Evolutionary conservation across 345 rosid species (phyloP), one percentile per base, ranked within the genome.

Genomic region (Syzygium grande): DNA sequence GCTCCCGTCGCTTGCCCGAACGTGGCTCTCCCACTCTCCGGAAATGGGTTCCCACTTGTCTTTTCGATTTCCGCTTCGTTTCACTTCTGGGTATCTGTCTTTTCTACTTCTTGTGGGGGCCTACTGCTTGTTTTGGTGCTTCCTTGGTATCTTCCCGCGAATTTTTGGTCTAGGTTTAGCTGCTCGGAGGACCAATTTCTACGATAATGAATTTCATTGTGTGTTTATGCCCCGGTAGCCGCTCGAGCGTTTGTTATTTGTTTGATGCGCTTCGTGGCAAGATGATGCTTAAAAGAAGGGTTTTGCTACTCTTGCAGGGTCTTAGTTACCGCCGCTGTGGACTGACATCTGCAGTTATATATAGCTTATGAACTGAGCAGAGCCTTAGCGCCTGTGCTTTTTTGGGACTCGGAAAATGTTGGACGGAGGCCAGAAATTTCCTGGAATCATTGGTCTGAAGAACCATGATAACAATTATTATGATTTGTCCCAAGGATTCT

Each of bases 401-500:
- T 61, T 19, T 43, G 27, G 8, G 46, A 22, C 51, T 54, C 11
- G 52, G 88, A 87, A 68, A 68, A 92, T 92, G 93, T n/a, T 90
- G 92, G 94, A 90, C 54, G 89, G 91, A 21, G 91, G 91, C 61
- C 87, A 92, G 17, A 92, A 89, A 63, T 91, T 91, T 38, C 79
- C 92, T 52, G 92, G 92, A 78, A 88, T 92, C 52, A 87, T 90
- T 14, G 94, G 88, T 77, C 59, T 88, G 53, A 92, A 90, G 85
- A 86, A 86, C 87, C 90, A 87, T 78, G 89, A 87, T 84, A 88
- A 83, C 88, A 90, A 86, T 61, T 90, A 85, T 51, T 86, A 88
- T 89, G 93, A 92, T 87, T 80, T 91, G 41, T 83, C 94, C 7
- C 92, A 91, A 86, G 93, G 92, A 22, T 91, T 87, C 55, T 92